These are phyloP conservation scores for Parastagonospora avenae DNA, from an alignment of 2,329 filamentous ascomycete genomes.

Conservation along the genomic window DNA sequence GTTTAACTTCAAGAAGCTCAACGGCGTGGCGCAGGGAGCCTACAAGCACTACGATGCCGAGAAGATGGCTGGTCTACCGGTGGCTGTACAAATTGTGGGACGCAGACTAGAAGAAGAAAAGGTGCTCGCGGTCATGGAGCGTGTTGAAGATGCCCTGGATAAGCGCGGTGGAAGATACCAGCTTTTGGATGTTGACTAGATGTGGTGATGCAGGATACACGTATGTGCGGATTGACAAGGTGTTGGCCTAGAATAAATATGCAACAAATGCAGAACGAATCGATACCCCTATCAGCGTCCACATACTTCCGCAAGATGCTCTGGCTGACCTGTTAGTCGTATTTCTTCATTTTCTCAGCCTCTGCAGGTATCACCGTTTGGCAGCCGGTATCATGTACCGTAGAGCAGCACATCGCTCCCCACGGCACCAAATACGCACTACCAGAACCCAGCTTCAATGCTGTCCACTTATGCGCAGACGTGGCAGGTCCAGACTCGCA, in stretches of 20 bases:
- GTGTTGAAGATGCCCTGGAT: slow-evolving; percentile 75
- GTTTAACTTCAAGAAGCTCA: slow-evolving; percentile 69
- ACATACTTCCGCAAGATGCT: too few species aligned
- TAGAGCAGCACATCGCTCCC: too few species aligned
- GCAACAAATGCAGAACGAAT: not conserved
- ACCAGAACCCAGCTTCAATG: too few species aligned
- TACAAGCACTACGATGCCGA: slow-evolving; percentile 84
- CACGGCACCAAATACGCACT: too few species aligned
- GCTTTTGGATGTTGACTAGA: slow-evolving; percentile 53
- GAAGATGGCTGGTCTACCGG: slow-evolving; percentile 85
- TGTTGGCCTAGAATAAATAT: not conserved
- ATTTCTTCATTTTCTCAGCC: too few species aligned
- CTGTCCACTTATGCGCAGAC: too few species aligned
- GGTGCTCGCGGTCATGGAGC: slow-evolving; percentile 79
- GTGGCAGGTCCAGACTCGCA: too few species aligned
- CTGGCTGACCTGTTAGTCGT: too few species aligned
- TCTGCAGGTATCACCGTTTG: too few species aligned
- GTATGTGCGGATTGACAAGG: not conserved
- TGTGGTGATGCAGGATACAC: not conserved
- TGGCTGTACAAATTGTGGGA: slow-evolving; percentile 84
- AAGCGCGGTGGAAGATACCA: slow-evolving; percentile 56
- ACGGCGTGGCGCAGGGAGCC: slow-evolving; percentile 79
- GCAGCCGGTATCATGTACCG: too few species aligned
- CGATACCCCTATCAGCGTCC: too few species aligned
- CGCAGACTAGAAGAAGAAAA: slow-evolving; percentile 84